Conservation (phyloP, 805 yeast genomes). For the Maudiozyma bulderi region DNA sequence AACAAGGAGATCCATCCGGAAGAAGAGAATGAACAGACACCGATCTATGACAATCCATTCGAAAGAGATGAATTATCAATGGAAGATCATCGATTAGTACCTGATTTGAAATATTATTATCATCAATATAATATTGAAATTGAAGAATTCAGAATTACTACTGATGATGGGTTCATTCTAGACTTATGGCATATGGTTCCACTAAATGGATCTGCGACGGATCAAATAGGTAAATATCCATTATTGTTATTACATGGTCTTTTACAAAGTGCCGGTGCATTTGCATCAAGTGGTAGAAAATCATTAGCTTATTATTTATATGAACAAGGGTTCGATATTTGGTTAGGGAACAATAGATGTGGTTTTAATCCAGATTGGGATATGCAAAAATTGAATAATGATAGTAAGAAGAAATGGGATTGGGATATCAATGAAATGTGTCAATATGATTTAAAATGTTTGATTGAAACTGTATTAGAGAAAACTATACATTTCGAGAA, state of each 20-base stretch:
- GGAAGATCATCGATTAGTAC: conserved; percentile 31
- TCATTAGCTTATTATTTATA: conserved; percentile 56
- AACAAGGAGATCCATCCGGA: neutral
- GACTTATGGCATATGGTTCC: conserved; percentile 42
- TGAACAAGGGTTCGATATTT: conserved; percentile 64
- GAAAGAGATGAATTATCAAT: conserved; percentile 14
- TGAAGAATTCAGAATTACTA: conserved; percentile 48
- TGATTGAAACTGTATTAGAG: conserved; percentile 51
- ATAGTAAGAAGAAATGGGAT: conserved; percentile 56
- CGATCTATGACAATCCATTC: conserved; percentile 19
- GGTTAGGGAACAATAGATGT: conserved; percentile 88
- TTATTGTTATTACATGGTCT: conserved; percentile 77
- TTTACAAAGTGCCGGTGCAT: conserved; percentile 79
- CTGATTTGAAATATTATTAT: conserved; percentile 62
- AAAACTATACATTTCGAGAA: conserved; percentile 30
- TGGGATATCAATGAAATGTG: conserved; percentile 91
- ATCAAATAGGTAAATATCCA: conserved; percentile 38
- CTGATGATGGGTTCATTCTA: conserved; percentile 75
- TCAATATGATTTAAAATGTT: conserved; percentile 60
- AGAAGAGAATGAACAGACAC: neutral
- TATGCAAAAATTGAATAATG: conserved; percentile 21
- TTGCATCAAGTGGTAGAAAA: conserved; percentile 69
- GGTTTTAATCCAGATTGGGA: conserved; percentile 70
- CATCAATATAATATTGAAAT: conserved; percentile 50
- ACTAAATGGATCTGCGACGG: conserved; percentile 9